Conservation (phyloP, 345 rosid genomes). For the Acer campestre region DNA sequence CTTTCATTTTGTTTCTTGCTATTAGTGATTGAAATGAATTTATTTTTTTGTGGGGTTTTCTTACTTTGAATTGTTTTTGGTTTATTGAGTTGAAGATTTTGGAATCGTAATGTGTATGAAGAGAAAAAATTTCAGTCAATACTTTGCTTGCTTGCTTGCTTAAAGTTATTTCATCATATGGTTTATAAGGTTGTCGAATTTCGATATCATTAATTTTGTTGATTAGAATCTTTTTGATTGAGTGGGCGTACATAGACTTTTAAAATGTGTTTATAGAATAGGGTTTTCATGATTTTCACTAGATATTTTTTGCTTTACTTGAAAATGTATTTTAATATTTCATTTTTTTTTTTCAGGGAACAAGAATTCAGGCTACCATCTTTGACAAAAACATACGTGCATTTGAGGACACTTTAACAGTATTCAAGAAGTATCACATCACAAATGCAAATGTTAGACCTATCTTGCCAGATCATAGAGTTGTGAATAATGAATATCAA, state of each 20-base stretch:
- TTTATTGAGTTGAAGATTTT: constrained; percentile 4
- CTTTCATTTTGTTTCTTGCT: neutral
- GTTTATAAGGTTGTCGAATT: neutral
- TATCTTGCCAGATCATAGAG: too few species aligned
- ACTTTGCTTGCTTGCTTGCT: neutral
- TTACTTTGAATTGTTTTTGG: neutral
- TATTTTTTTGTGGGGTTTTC: neutral
- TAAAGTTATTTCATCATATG: neutral
- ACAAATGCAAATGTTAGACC: too few species aligned
- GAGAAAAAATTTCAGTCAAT: neutral
- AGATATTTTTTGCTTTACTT: too few species aligned
- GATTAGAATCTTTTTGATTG: neutral
- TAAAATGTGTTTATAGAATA: neutral
- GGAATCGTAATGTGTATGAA: neutral
- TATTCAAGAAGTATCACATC: too few species aligned
- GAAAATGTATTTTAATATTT: too few species aligned
- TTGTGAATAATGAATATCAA: too few species aligned
- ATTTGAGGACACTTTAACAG: too few species aligned
- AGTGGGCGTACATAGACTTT: neutral
- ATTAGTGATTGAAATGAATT: neutral
- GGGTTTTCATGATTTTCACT: too few species aligned
- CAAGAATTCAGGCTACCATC: too few species aligned
- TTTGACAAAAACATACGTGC: too few species aligned
- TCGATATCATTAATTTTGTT: neutral
- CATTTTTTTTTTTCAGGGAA: too few species aligned